Base-by-base conservation (phyloP, 208 protist species). In the Trypanosoma grayi region DNA sequence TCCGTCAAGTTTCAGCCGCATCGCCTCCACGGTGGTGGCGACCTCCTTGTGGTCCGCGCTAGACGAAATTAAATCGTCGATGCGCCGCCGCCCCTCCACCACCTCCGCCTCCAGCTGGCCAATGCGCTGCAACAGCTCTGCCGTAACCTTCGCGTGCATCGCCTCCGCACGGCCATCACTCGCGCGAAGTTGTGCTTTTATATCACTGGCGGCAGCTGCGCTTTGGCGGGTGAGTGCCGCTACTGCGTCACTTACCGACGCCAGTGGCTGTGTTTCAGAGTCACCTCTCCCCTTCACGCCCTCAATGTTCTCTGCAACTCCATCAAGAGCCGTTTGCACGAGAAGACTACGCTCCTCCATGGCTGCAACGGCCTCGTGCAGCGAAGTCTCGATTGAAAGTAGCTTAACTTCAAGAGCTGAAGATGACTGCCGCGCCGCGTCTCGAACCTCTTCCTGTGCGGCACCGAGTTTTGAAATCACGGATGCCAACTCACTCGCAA, bases 1-100 rank as follows among this genome's bases (percentile, higher is more conserved):
- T 20, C 54, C 45, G 14, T 69, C 62, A 7, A 69, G 62, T 40
- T 61, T 69, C 11, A 48, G 9, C 16, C 54, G 52, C 62, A 69
- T 69, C 13, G 45, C 9, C 36, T 54, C 54, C 6, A 69, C 53
- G 8, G 46, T 25, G 3, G 46, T 6, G n/a, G 24, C 22, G 9
- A 69, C 33, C 52, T 18, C 25, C 16, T 56, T 69, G 36, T 69
- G 30, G 2, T 69, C 51, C 30, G 16, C 4, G 2, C 20, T 61
- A 31, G 54, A 69, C 10, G 62, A 69, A n/a, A 61, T 9, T 0
- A 60, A 45, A 27, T 61, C 51, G 11, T 69, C 62, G 20, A 69
- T 39, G 24, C n/a, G 52, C 27, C 22, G 62, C 34, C 22, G 47
- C 36, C 53, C 54, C 16, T 55, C 45, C 20, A 43, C 22, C 10